Evolutionary conservation across 805 yeast genomes (phyloP).

Genomic region (Lachancea nothofagi): DNA sequence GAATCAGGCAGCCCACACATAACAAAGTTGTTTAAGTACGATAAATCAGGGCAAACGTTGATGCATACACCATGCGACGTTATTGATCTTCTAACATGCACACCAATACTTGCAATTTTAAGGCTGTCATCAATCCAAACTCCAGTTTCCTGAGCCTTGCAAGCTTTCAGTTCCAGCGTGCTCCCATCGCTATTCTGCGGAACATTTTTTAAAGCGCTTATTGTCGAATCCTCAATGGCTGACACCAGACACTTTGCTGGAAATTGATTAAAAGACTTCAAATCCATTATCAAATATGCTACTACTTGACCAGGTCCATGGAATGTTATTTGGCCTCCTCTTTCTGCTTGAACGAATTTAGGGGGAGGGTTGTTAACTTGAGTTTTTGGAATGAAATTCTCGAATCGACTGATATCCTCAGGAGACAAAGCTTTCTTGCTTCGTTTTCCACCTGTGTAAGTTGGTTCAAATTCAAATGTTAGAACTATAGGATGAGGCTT

Average conservation of each 20-base stretch:
- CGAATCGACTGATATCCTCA: constrained; percentile 22
- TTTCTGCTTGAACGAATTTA: constrained; percentile 63
- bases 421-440: constrained; percentile 49
- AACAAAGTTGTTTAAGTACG: constrained; percentile 61
- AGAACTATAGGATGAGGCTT: constrained; percentile 63
- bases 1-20: constrained; percentile 81
- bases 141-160: constrained; percentile 70
- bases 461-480: constrained; percentile 80
- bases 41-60: constrained; percentile 68
- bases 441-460: constrained; percentile 89
- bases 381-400: constrained; percentile 23
- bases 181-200: constrained; percentile 9
- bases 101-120: constrained; percentile 86
- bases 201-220: constrained; percentile 36
- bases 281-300: constrained; percentile 71
- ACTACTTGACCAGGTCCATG: constrained; percentile 96
- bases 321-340: constrained; percentile 96
- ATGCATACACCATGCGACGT: constrained; percentile 89
- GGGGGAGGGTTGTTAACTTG: constrained; percentile 39
- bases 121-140: constrained; percentile 63
- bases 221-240: constrained; percentile 53
- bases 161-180: constrained; percentile 23
- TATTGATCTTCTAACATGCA: constrained; percentile 74
- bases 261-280: constrained; percentile 51
- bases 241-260: constrained; percentile 62